phyloP scores from a whole-genome alignment of 169 alveolate species.

The Theileria annulata region DNA sequence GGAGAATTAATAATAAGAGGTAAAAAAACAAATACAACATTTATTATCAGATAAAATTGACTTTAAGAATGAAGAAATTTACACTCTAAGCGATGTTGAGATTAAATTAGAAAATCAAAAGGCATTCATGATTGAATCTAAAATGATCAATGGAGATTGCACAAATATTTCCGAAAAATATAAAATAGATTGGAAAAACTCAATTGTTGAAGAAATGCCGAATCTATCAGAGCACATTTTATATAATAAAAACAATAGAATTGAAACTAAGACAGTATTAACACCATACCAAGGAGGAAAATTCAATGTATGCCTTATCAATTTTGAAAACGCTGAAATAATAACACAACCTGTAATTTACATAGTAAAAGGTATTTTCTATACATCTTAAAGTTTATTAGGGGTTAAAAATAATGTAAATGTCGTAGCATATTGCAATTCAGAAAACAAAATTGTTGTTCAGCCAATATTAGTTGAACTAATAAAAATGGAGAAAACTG shows the following conservation, averaged over 20 bases:
- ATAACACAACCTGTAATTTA: not conserved
- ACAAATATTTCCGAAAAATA: slow-evolving; percentile 19
- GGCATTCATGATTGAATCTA: slow-evolving; percentile 13
- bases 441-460: slow-evolving; percentile 11
- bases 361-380: slow-evolving; percentile 8
- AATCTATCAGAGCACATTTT: slow-evolving; percentile 8
- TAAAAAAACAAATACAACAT: not conserved
- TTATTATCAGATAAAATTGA: not conserved
- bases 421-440: slow-evolving; percentile 19
- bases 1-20: slow-evolving; percentile 40
- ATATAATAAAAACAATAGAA: not conserved
- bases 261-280: not conserved
- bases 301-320: slow-evolving; percentile 22
- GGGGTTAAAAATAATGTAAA: slow-evolving; percentile 30
- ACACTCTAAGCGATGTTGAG: not conserved
- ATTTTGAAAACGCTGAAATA: not conserved
- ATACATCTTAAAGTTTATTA: not conserved
- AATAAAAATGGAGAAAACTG: not conserved
- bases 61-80: not conserved
- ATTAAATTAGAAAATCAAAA: not conserved
- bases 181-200: slow-evolving; percentile 13
- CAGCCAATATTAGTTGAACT: slow-evolving; percentile 22
- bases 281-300: slow-evolving; percentile 4
- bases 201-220: not conserved
- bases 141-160: slow-evolving; percentile 16